Conservation (phyloP, 1,284 basidiomycete genomes). For the Inonotus obliquus region DNA sequence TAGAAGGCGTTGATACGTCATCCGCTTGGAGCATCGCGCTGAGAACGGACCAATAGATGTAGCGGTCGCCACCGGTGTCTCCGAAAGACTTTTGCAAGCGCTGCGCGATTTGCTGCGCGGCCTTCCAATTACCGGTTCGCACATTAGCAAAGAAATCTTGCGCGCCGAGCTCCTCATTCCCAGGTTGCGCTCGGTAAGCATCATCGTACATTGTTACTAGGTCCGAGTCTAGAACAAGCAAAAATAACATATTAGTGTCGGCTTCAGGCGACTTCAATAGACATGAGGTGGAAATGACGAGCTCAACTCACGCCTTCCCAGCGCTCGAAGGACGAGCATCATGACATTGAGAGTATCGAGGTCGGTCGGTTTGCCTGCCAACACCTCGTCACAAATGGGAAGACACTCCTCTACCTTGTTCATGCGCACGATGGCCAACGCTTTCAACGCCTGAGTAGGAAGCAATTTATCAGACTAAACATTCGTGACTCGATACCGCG, state of each 20-base stretch:
- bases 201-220: constrained; percentile 77
- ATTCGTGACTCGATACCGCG: constrained; percentile 15
- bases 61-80: constrained; percentile 50
- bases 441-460: constrained; percentile 66
- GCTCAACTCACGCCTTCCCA: constrained; percentile 63
- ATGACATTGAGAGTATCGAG: constrained; percentile 72
- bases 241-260: background rate
- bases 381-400: constrained; percentile 72
- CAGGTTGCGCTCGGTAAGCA: constrained; percentile 71
- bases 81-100: constrained; percentile 16
- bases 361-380: constrained; percentile 61
- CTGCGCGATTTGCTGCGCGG: constrained; percentile 63
- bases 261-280: background rate
- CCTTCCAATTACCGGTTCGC: constrained; percentile 73
- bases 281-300: background rate
- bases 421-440: constrained; percentile 73
- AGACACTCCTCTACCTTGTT: constrained; percentile 81
- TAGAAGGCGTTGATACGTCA: constrained; percentile 51
- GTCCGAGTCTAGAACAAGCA: constrained; percentile 52
- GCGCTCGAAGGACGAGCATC: constrained; percentile 71
- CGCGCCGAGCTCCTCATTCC: constrained; percentile 74
- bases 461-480: constrained; percentile 8
- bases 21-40: constrained; percentile 78
- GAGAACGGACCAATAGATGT: constrained; percentile 81
- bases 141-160: constrained; percentile 83